These are phyloP conservation scores for Fraxinus paxiana DNA, from an alignment of 305 asterid genomes.

Conservation along the genomic window DNA sequence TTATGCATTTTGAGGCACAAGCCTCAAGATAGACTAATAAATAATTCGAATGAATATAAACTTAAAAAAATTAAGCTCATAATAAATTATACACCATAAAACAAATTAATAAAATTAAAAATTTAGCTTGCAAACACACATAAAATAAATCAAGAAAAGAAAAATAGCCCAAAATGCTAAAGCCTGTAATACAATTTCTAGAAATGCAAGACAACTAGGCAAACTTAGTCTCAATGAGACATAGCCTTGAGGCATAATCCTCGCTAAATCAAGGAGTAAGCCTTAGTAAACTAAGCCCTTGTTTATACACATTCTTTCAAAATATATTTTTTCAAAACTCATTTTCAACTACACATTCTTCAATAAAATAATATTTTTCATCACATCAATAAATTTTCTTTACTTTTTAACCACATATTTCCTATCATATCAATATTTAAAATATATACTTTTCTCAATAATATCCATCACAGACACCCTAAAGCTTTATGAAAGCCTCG, in stretches of 20 bases:
- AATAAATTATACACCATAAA: background rate
- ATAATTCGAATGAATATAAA: no score
- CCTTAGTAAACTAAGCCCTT: background rate
- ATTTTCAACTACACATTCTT: no score
- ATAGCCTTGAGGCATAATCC: background rate
- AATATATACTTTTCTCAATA: no score
- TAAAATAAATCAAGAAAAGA: background rate
- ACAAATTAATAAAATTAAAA: no score
- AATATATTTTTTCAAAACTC: no score
- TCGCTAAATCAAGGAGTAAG: background rate
- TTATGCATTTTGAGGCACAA: background rate
- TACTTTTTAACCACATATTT: no score
- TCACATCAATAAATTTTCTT: no score
- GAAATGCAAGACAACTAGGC: background rate
- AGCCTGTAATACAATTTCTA: background rate
- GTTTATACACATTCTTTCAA: no score
- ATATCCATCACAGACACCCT: no score
- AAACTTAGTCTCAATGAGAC: background rate
- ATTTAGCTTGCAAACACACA: background rate
- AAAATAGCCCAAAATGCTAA: background rate
- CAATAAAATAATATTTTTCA: no score
- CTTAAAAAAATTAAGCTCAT: background rate
- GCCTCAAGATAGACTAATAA: background rate
- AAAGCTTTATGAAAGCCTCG: background rate
- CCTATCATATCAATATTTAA: no score